Evolutionary conservation across 495 filamentous ascomycete genomes (phyloP).

Genomic region (Xylaria grammica): DNA sequence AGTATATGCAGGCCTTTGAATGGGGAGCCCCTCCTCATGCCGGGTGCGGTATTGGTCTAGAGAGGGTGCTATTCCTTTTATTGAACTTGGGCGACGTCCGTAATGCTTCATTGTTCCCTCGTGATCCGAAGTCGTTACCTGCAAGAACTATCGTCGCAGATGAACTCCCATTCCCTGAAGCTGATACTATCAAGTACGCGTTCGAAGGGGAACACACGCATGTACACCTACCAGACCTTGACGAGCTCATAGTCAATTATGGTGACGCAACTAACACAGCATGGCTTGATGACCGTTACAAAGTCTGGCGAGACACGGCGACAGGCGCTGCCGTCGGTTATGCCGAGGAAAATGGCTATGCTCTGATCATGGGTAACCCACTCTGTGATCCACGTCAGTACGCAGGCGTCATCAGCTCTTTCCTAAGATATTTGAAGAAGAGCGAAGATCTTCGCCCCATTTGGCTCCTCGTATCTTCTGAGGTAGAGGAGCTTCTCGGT

Average conservation of each 20-base stretch:
- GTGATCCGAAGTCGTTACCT: constrained; percentile 82
- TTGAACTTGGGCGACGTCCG: constrained; percentile 88
- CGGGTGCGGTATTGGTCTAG: constrained; percentile 87
- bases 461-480: constrained; percentile 74
- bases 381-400: constrained; percentile 78
- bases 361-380: constrained; percentile 80
- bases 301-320: constrained; percentile 76
- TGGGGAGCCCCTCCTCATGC: constrained; percentile 90
- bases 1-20: constrained; percentile 87
- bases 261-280: constrained; percentile 88
- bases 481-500: constrained; percentile 75
- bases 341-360: constrained; percentile 72
- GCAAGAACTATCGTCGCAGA: constrained; percentile 50
- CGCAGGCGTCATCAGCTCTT: constrained; percentile 68
- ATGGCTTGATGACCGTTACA: constrained; percentile 82
- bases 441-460: constrained; percentile 75
- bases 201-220: constrained; percentile 45
- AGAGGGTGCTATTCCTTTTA: constrained; percentile 84
- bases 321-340: constrained; percentile 84
- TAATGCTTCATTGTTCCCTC: constrained; percentile 79
- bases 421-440: constrained; percentile 73
- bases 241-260: constrained; percentile 86
- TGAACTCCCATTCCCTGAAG: constrained; percentile 75
- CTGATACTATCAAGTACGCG: constrained; percentile 70
- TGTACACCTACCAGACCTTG: constrained; percentile 70